Evolutionary conservation across 106 monocot genomes (phyloP).

Genomic region (Phalaenopsis equestris): DNA sequence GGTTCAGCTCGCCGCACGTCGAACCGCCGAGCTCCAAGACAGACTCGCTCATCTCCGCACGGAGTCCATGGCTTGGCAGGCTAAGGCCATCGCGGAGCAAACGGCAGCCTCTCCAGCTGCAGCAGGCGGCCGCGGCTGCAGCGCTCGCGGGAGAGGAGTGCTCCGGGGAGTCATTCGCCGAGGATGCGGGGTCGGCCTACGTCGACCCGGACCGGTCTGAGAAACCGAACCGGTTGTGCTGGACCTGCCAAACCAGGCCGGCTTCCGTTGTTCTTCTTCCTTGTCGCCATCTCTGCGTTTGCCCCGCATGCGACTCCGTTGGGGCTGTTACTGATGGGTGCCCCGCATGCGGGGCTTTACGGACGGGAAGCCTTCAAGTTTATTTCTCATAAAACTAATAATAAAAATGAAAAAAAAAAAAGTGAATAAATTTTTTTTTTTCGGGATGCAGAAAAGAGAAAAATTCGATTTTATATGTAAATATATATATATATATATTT

Average conservation of each 20-base stretch:
- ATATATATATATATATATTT: no score
- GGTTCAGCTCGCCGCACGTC: constrained; percentile 34
- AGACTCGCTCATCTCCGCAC: constrained; percentile 37
- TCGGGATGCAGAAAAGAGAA: no score
- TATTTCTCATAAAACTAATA: constrained; percentile 1
- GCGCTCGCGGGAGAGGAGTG: constrained; percentile 11
- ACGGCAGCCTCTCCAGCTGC: constrained; percentile 53
- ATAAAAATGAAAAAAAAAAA: background rate
- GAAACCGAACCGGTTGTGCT: constrained; percentile 19
- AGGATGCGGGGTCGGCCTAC: constrained; percentile 65
- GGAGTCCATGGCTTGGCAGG: constrained; percentile 73
- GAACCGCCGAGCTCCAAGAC: constrained; percentile 59
- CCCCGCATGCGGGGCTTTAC: constrained; percentile 15
- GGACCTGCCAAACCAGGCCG: constrained; percentile 18
- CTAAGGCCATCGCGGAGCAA: constrained; percentile 66
- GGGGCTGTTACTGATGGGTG: constrained; percentile 3
- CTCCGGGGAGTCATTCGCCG: constrained; percentile 20
- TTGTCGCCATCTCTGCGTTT: constrained; percentile 49
- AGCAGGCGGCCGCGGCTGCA: constrained; percentile 32
- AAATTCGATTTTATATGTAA: no score
- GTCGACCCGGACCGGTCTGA: constrained; percentile 44
- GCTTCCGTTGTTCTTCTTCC: constrained; percentile 37
- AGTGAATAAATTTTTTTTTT: no score
- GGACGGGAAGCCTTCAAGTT: constrained; percentile 18
- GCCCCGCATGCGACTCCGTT: constrained; percentile 23